phyloP scores from a whole-genome alignment of 495 filamentous ascomycete species.

The Lophium mytilinum region DNA sequence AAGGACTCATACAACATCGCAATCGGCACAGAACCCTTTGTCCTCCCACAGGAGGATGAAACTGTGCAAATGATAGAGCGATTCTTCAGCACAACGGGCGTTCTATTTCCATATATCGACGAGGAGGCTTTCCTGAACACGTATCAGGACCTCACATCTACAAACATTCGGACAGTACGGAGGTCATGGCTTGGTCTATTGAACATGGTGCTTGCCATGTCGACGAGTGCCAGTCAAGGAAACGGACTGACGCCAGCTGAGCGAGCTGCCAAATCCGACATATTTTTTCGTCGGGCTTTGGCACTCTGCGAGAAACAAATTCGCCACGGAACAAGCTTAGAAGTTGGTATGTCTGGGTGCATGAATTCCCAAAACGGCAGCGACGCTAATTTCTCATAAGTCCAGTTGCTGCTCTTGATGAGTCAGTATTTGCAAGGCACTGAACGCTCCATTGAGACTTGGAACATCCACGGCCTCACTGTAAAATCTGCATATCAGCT shows the following conservation, averaged over 20 bases:
- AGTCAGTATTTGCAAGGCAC: constrained; percentile 41
- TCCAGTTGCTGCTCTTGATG: constrained; percentile 38
- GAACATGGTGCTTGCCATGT: constrained; percentile 31
- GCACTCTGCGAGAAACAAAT: constrained; percentile 29
- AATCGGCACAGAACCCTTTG: background rate
- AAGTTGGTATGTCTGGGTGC: constrained; percentile 24
- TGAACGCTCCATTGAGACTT: constrained; percentile 38
- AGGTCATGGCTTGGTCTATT: constrained; percentile 32
- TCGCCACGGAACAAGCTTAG: constrained; percentile 31
- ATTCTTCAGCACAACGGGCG: constrained; percentile 38
- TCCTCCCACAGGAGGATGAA: constrained; percentile 22
- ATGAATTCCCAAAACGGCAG: too few species aligned
- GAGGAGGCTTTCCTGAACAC: constrained; percentile 33
- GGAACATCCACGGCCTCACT: constrained; percentile 38
- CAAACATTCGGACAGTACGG: constrained; percentile 32
- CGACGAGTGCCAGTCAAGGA: constrained; percentile 25
- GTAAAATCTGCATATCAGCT: constrained; percentile 37
- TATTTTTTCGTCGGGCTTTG: constrained; percentile 36
- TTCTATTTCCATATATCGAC: constrained; percentile 38
- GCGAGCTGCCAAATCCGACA: constrained; percentile 26
- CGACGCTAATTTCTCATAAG: background rate
- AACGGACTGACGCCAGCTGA: too few species aligned
- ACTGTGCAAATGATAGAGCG: constrained; percentile 26
- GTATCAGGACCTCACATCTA: constrained; percentile 29
- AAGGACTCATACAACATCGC: too few species aligned